A percentile compares a stretch with the other conserved stretches of the same genome.
phyloP scores from a whole-genome alignment of 2,329 filamentous ascomycete species.

The Colletotrichum aenigma region DNA sequence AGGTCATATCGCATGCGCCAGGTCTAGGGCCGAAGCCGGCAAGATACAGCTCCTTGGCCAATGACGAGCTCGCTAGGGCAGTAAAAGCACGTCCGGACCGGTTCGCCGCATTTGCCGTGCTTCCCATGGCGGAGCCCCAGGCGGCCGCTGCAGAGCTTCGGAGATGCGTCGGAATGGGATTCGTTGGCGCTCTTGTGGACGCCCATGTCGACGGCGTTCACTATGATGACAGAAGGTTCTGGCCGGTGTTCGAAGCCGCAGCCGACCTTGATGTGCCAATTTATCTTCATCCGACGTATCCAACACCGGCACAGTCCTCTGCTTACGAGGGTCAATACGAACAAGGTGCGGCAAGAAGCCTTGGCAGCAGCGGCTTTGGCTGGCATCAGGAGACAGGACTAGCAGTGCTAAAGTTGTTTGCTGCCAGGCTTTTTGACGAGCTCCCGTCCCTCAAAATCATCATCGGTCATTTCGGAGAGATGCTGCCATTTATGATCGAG shows the following conservation, averaged over 20 bases:
- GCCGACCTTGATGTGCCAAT: constrained; percentile 66
- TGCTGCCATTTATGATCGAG: constrained; percentile 60
- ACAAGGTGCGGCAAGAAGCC: constrained; percentile 27
- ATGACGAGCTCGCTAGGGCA: constrained; percentile 21
- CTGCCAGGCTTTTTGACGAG: background rate
- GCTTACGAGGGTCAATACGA: constrained; percentile 32
- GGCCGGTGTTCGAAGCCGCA: constrained; percentile 61
- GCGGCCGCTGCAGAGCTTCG: constrained; percentile 54
- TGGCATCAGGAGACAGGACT: constrained; percentile 57
- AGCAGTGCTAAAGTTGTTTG: background rate
- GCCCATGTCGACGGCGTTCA: constrained; percentile 63
- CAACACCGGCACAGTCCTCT: constrained; percentile 28
- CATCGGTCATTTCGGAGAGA: constrained; percentile 20
- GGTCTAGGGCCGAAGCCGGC: constrained; percentile 3
- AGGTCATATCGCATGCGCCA: constrained; percentile 18
- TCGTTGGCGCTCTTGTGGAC: constrained; percentile 66
- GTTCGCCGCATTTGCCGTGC: constrained; percentile 1
- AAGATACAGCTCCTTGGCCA: constrained; percentile 30
- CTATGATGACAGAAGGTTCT: constrained; percentile 67
- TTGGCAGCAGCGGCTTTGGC: constrained; percentile 48
- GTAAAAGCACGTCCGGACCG: background rate
- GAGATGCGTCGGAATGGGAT: constrained; percentile 61
- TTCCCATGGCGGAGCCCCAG: constrained; percentile 54
- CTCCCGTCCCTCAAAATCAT: background rate
- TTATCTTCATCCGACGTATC: constrained; percentile 62